These are phyloP conservation scores for Scheffersomyces spartinae DNA, from an alignment of 805 yeast species.

Conservation along the genomic window DNA sequence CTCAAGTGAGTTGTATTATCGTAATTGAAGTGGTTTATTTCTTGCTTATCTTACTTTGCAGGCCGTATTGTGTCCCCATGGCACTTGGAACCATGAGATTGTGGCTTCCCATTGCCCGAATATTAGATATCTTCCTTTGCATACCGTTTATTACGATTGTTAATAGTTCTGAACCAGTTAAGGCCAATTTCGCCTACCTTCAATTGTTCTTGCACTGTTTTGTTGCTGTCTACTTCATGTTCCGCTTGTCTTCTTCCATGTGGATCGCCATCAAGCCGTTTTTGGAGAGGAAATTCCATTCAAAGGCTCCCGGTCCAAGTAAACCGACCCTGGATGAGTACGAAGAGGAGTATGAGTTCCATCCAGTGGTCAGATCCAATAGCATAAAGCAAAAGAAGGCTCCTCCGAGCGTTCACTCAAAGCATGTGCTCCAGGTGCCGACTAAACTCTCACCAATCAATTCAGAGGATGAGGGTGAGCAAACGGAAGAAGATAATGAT, in stretches of 20 bases:
- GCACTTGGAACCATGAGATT: conserved; percentile 19
- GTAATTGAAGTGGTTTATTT: conserved; percentile 20
- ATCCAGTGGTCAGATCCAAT: too few relatives aligned
- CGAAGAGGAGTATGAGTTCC: conserved; percentile 5
- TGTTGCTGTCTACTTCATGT: conserved; percentile 17
- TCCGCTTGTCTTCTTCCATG: conserved; percentile 13
- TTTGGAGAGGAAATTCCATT: conserved; percentile 5
- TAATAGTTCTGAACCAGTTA: conserved; percentile 19
- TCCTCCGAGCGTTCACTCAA: too few relatives aligned
- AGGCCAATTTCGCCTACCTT: conserved; percentile 33
- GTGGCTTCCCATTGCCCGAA: conserved; percentile 24
- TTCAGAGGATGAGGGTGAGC: too few relatives aligned
- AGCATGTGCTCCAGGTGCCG: too few relatives aligned
- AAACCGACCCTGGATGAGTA: conserved; percentile 1
- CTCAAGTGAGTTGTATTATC: conserved; percentile 30
- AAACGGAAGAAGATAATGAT: conserved; percentile 7
- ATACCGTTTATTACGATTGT: conserved; percentile 30
- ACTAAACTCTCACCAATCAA: too few relatives aligned
- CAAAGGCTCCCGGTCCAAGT: not conserved
- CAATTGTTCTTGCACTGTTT: conserved; percentile 30
- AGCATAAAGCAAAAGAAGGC: too few relatives aligned
- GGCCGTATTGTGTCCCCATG: conserved; percentile 18
- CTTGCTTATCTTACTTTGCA: conserved; percentile 9
- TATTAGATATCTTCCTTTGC: conserved; percentile 28
- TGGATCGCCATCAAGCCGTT: conserved; percentile 5